Percentiles rank a stretch among this genome's conserved stretches.
These are phyloP conservation scores for Akebia trifoliata DNA, from an alignment of 164 flowering plant species.

Conservation along the genomic window DNA sequence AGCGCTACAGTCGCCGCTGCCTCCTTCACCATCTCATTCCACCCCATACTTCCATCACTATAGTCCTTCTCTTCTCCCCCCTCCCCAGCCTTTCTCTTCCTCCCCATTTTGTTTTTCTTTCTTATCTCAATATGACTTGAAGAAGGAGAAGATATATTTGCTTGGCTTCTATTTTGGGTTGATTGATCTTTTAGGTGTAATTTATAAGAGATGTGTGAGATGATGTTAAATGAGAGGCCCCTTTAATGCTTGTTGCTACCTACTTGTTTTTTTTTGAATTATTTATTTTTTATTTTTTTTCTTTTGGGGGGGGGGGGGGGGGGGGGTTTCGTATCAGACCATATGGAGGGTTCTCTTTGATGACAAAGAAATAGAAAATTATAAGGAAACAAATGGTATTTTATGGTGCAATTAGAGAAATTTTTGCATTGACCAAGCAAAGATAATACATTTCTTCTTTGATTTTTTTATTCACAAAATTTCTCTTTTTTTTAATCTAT, in stretches of 20 bases:
- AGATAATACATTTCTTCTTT: neutral
- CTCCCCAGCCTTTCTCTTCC: conserved; percentile 22
- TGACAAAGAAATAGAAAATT: neutral
- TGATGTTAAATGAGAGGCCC: neutral
- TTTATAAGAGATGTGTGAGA: too few relatives aligned
- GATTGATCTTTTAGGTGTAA: too few relatives aligned
- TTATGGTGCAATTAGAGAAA: too few relatives aligned
- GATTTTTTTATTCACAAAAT: neutral
- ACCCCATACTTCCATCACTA: neutral
- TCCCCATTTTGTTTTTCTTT: conserved; percentile 13
- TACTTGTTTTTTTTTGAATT: conserved; percentile 15
- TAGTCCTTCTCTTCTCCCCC: conserved; percentile 1
- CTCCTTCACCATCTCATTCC: conserved; percentile 23
- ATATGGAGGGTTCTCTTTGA: conserved; percentile 11
- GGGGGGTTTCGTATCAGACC: conserved; percentile 12
- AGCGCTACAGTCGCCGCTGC: conserved; percentile 10
- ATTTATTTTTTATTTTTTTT: too few relatives aligned
- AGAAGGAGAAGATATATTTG: neutral
- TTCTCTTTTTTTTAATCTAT: neutral
- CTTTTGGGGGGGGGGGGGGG: too few relatives aligned
- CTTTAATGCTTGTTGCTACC: conserved; percentile 9
- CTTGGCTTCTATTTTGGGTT: too few relatives aligned
- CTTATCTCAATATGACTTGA: neutral
- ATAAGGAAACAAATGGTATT: too few relatives aligned
- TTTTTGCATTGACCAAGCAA: neutral